Base-by-base conservation (phyloP, 2,329 filamentous ascomycete species). In the Aspergillus ibericus region DNA sequence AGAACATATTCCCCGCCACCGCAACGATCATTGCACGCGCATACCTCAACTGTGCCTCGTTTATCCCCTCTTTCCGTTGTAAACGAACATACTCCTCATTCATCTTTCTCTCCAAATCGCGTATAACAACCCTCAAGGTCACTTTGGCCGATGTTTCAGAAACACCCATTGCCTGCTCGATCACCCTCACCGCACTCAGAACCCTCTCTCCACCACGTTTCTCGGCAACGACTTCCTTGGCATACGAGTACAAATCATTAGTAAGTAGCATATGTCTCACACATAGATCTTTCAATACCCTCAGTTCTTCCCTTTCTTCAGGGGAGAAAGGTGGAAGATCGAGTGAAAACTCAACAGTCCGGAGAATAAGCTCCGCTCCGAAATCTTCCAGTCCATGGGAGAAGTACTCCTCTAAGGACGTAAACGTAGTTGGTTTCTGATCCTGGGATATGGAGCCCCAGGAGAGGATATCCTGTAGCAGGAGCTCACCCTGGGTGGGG, bases 241-340 rank as follows among this genome's bases (percentile, higher is more conserved):
- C 49, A 27, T 60, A 63, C 1, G 63, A 65, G 20, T 65, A 65
- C 5, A 63, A 47, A 27, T 63, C 63, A 20, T 65, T 65, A 8
- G 57, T 54, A 2, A 65, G 53, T 18, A 63, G 47, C 16, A 53
- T 51, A 25, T 65, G 63, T 16, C 52, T 55, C 16, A 53, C 57
- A 38, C 59, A 63, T 5, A 61, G 52, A 34, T 36, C 20, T 22
- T 38, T 25, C 13, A 63, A n/a, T 1, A 15, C 20, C 3, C 18
- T 13, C 12, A 56, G 5, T 6, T 18, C 22, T n/a, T 52, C 25
- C 12, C 18, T 6, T 4, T 58, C 51, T 12, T 25, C 5, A 1
- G 59, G 10, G 4, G 53, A 42, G 1, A 59, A 15, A 9, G 15
- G 5, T 1, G 35, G 13, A 9, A 46, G 16, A 7, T 42, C 25